phyloP scores from a whole-genome alignment of 2,329 filamentous ascomycete species.

The Emergomyces orientalis region DNA sequence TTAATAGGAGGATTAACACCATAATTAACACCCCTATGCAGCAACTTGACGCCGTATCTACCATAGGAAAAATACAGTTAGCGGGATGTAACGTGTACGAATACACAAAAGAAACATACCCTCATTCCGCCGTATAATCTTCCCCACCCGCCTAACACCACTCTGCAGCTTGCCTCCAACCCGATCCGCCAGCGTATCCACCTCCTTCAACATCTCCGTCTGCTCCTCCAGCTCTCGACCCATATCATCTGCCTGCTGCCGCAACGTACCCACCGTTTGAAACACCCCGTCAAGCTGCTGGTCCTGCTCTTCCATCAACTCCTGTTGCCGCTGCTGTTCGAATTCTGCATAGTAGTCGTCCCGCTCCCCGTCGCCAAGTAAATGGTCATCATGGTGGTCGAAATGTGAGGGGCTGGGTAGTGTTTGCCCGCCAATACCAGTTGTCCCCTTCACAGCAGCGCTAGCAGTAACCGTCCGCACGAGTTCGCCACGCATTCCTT shows the following conservation, averaged over 20 bases:
- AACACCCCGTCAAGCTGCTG: constrained; percentile 87
- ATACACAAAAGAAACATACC: constrained; percentile 47
- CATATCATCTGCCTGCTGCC: constrained; percentile 90
- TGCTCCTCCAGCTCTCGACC: constrained; percentile 94
- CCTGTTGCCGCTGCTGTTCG: constrained; percentile 80
- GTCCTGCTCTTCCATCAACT: constrained; percentile 93
- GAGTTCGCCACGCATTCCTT: constrained; percentile 80
- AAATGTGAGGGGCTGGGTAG: constrained; percentile 54
- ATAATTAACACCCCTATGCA: constrained; percentile 85
- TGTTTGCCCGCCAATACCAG: constrained; percentile 26
- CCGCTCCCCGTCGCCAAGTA: constrained; percentile 37
- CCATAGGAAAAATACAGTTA: constrained; percentile 16
- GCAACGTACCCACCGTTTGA: constrained; percentile 79
- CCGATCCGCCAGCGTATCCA: constrained; percentile 75
- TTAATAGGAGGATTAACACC: constrained; percentile 74
- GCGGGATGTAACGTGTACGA: no score
- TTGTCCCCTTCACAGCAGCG: constrained; percentile 29
- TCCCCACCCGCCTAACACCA: constrained; percentile 75
- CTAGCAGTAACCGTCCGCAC: constrained; percentile 36
- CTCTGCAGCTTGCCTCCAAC: constrained; percentile 77
- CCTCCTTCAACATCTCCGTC: constrained; percentile 73
- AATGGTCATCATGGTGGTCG: constrained; percentile 34
- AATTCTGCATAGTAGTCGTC: constrained; percentile 67
- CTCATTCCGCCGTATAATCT: constrained; percentile 83
- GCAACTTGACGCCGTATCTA: constrained; percentile 68